phyloP scores from a whole-genome alignment of 768 basidiomycete species.

The Leccinum ochraceum region DNA sequence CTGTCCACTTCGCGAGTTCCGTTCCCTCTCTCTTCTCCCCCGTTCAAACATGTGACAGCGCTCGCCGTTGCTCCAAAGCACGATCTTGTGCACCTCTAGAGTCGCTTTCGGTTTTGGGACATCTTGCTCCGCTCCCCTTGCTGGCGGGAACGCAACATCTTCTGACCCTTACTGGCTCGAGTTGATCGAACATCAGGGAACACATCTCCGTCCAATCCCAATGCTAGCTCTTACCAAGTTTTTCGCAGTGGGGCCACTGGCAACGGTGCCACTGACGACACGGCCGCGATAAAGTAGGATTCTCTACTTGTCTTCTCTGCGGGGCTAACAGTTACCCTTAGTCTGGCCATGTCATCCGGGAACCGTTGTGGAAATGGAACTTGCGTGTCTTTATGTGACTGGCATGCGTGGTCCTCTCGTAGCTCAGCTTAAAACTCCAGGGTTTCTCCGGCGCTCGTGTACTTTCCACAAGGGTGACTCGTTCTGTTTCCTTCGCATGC shows the following conservation, averaged over 20 bases:
- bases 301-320: not conserved
- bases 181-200: conserved; percentile 69
- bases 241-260: conserved; percentile 69
- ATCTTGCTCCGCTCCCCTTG: conserved; percentile 49
- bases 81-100: conserved; percentile 9
- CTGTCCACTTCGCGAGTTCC: conserved; percentile 33
- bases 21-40: not conserved
- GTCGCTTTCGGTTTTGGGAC: conserved; percentile 39
- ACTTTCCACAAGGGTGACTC: conserved; percentile 67
- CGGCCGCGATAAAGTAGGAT: conserved; percentile 66
- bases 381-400: conserved; percentile 39
- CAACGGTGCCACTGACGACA: conserved; percentile 76
- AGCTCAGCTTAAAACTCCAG: conserved; percentile 4
- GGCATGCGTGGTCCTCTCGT: not conserved
- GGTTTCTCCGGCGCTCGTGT: conserved; percentile 66
- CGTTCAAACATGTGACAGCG: conserved; percentile 11
- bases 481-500: not conserved
- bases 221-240: conserved; percentile 56
- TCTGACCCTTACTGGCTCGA: conserved; percentile 64
- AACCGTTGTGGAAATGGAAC: conserved; percentile 57
- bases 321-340: conserved; percentile 24
- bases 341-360: conserved; percentile 63
- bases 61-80: conserved; percentile 11
- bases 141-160: conserved; percentile 46
- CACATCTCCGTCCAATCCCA: conserved; percentile 59